Conservation (phyloP, 148 eudicot genomes). For the Chenopodium formosanum region DNA sequence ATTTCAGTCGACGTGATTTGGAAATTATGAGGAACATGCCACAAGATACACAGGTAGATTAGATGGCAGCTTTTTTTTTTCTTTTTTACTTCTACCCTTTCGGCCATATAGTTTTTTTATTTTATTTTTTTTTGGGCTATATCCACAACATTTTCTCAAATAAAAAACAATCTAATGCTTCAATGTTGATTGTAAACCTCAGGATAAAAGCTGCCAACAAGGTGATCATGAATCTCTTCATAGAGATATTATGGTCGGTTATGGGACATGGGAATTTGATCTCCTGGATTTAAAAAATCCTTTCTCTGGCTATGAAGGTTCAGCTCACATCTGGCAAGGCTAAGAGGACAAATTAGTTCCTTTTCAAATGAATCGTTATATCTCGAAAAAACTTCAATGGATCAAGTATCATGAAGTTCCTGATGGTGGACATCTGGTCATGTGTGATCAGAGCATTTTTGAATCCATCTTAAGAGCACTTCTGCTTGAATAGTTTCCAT, state of each 20-base stretch:
- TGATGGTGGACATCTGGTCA: constrained; percentile 36
- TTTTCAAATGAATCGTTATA: constrained; percentile 32
- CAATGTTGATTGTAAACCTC: constrained; percentile 14
- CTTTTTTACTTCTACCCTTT: neutral
- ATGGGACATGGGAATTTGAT: constrained; percentile 67
- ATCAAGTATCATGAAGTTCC: constrained; percentile 45
- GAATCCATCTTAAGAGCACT: constrained; percentile 54
- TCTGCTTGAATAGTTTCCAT: constrained; percentile 26
- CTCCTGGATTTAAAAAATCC: constrained; percentile 59
- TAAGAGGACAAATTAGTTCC: constrained; percentile 63
- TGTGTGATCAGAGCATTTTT: constrained; percentile 28
- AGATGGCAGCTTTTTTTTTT: constrained; percentile 32
- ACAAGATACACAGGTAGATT: constrained; percentile 31
- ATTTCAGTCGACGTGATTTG: constrained; percentile 40
- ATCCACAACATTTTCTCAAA: neutral
- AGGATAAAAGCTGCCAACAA: constrained; percentile 71
- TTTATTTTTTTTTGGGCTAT: neutral
- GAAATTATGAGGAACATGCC: constrained; percentile 48
- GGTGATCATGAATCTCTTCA: constrained; percentile 58
- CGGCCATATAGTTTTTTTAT: no score
- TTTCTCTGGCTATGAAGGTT: constrained; percentile 53
- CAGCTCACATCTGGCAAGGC: constrained; percentile 88
- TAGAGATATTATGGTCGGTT: constrained; percentile 63
- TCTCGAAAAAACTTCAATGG: constrained; percentile 37
- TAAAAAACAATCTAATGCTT: neutral